Evolutionary conservation across 1,284 basidiomycete genomes (phyloP).

Genomic region (Rhodotorula sp.): DNA sequence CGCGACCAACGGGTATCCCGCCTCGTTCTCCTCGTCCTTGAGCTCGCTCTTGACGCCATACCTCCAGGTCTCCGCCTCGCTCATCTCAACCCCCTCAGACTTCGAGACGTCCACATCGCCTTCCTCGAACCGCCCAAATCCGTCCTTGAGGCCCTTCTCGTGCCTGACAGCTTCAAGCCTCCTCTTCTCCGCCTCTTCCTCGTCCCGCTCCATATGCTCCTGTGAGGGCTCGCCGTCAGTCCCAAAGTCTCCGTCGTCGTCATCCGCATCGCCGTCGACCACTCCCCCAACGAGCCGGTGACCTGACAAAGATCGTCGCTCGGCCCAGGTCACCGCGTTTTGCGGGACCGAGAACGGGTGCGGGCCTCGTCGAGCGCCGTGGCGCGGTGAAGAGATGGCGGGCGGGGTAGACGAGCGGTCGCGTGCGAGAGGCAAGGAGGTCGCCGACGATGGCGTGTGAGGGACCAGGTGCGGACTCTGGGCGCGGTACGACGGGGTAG

Average conservation of each 20-base stretch:
- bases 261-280: conserved; percentile 26
- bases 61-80: not conserved
- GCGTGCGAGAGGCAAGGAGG: conserved; percentile 2
- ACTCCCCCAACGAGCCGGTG: conserved; percentile 9
- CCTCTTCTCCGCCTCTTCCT: not conserved
- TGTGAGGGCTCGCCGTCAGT: conserved; percentile 2
- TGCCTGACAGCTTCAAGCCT: no score
- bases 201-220: conserved; percentile 3
- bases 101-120: not conserved
- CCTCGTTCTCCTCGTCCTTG: not conserved
- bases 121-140: conserved; percentile 11
- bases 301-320: conserved; percentile 12
- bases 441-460: not conserved
- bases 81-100: not conserved
- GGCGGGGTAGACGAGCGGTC: not conserved
- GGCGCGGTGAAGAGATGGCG: not conserved
- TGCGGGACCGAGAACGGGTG: conserved; percentile 40
- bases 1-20: not conserved
- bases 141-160: not conserved
- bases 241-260: conserved; percentile 27
- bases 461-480: not conserved
- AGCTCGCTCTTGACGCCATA: not conserved
- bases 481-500: not conserved
- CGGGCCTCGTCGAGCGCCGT: conserved; percentile 5
- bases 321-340: conserved; percentile 38